These are phyloP conservation scores for Venturiaceae sp. DNA, from an alignment of 2,329 filamentous ascomycete genomes.

Conservation along the genomic window DNA sequence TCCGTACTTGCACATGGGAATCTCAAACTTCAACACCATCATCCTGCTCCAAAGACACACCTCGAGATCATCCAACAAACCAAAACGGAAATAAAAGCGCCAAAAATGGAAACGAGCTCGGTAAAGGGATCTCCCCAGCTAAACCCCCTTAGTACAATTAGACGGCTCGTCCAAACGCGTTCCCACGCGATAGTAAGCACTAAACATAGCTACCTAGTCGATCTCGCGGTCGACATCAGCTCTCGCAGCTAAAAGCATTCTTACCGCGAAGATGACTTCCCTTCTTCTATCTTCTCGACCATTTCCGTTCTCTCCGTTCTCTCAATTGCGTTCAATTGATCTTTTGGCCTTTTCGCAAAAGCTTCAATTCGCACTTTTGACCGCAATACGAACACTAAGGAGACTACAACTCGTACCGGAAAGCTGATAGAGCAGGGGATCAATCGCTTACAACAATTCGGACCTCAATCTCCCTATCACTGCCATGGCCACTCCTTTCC, in stretches of 20 bases:
- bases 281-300: no score
- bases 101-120: no score
- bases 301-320: not conserved
- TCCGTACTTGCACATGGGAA: no score
- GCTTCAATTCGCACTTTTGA: not conserved
- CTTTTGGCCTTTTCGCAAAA: not conserved
- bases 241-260: not conserved
- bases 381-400: not conserved
- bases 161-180: no score
- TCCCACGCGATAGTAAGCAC: no score
- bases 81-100: no score
- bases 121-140: no score
- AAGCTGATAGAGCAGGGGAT: not conserved
- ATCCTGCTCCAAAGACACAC: no score
- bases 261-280: not conserved
- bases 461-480: not conserved
- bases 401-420: not conserved
- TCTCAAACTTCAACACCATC: no score
- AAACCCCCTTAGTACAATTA: no score
- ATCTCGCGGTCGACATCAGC: not conserved
- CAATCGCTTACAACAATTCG: no score
- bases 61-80: no score
- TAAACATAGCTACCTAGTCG: not conserved
- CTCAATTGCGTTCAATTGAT: not conserved
- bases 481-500: not conserved